Evolutionary conservation across 345 rosid species (phyloP), one percentile per base, ranked within the genome.

Genomic region (Eucalyptus erythrocorys): DNA sequence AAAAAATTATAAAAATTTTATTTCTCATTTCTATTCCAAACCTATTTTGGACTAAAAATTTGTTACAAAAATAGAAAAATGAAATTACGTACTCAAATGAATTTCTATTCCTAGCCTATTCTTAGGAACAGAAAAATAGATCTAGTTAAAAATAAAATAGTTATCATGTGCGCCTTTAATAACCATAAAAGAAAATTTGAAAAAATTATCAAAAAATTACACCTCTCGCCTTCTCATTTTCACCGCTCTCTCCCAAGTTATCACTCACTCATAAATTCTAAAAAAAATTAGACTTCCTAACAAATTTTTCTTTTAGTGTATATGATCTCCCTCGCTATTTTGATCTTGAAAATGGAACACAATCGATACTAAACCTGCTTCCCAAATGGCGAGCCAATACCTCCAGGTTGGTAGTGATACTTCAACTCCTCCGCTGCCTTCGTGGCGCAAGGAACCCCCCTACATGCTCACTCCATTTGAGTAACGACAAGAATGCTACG

Each of bases 81-180:
- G 0, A 51, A 51, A 51, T 51, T 51, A 51, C 10, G 0, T 51
- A 1, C 10, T 51, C 26, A 19, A 51, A 51, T 0, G 1, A 51
- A 51, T 51, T 3, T 51, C 2, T 51, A 51, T 51, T 51, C 5
- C 1, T 51, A 51, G 2, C 26, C 0, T 19, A 0, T 19, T 7
- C 24, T 51, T 51, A 10, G 0, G 4, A 19, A 51, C 0, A 51
- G 0, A 51, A 51, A 6, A 51, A 51, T 19, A 51, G 4, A 51
- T 51, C 0, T 51, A 0, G 24, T 19, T 2, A 51, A 19, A 51
- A 51, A 51, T 10, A 51, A 2, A 51, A 7, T 51, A 4, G 24
- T 51, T 51, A 51, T 7, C 24, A 0, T 7, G 2, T 7, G 24
- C 1, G 0, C 8, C 57, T 51, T 51, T 19, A 51, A 51, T 51